Base-by-base conservation (phyloP, 768 basidiomycete genomes). In the Galerina marginata region DNA sequence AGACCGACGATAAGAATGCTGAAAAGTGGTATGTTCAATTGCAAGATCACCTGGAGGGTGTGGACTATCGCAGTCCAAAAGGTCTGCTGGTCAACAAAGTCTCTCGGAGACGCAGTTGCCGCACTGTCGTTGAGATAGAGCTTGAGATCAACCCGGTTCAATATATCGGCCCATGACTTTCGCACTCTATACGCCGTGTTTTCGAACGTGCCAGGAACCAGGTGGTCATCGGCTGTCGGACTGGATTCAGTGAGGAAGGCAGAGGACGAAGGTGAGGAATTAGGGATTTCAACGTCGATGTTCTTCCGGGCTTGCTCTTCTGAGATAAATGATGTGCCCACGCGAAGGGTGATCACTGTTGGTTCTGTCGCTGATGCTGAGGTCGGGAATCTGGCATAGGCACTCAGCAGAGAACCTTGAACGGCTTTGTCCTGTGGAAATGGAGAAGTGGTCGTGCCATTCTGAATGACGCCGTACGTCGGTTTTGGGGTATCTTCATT, bases 291-390 rank as follows among this genome's bases (percentile, higher is more conserved):
- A 1, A 58, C 74, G 26, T 83, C 81, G 55, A 87, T 63, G 62
- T 86, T 86, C 58, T 69, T 65, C 39, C 82, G 72, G 0, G 89
- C 89, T 60, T 91, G 90, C 3, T 87, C 86, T 6, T 86, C 74
- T 1, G 88, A 90, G 58, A 92, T 89, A 70, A 91, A 91, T 4
- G 90, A 91, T 3, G 89, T 87, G 2, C 88, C 89, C 2, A 92
- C 77, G 10, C 86, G 77, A 7, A 89, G 82, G 6, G 83, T 79
- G 43, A 90, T 76, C 6, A 70, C 65, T 11, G 58, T 70, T 12
- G 1, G 47, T 9, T 11, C 38, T 14, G 37, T 15, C 6, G 38
- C 10, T 14, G 38, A 9, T 6, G 39, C 12, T 25, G 38, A 51
- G 12, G 71, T 68, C 20, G 76, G 68, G 58, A 92, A 85, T 3